phyloP scores from a whole-genome alignment of 208 protist species.

The Naegleria lovaniensis region DNA sequence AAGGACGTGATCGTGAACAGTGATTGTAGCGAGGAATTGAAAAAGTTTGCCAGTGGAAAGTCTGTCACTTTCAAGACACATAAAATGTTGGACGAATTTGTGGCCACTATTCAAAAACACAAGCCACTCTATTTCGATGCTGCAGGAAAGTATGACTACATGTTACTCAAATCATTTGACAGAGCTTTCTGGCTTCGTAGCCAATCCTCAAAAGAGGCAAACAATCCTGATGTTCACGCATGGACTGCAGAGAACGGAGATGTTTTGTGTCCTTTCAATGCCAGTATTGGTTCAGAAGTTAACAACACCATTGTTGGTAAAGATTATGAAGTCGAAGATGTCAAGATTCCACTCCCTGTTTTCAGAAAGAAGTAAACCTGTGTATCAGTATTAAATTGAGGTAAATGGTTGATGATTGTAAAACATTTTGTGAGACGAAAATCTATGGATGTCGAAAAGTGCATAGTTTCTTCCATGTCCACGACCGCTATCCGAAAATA shows the following conservation, averaged over 20 bases:
- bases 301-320: conserved; percentile 1
- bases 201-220: not conserved
- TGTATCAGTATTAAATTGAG: too few species aligned
- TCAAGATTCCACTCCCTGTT: not conserved
- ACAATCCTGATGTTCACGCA: not conserved
- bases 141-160: not conserved
- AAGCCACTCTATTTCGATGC: not conserved
- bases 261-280: not conserved
- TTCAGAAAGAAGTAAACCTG: not conserved
- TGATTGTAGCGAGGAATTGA: conserved; percentile 15
- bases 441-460: too few species aligned
- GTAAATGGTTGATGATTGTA: too few species aligned
- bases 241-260: not conserved
- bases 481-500: too few species aligned
- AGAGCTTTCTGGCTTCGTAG: conserved; percentile 16
- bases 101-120: not conserved
- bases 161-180: conserved; percentile 22
- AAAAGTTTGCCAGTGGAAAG: not conserved
- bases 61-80: conserved; percentile 10
- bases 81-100: conserved; percentile 3
- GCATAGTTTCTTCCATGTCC: too few species aligned
- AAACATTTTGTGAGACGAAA: too few species aligned
- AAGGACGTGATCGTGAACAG: not conserved
- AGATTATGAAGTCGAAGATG: not conserved
- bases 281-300: not conserved